Evolutionary conservation across 805 yeast genomes (phyloP).

Genomic region (Dipodascopsis uninucleata): DNA sequence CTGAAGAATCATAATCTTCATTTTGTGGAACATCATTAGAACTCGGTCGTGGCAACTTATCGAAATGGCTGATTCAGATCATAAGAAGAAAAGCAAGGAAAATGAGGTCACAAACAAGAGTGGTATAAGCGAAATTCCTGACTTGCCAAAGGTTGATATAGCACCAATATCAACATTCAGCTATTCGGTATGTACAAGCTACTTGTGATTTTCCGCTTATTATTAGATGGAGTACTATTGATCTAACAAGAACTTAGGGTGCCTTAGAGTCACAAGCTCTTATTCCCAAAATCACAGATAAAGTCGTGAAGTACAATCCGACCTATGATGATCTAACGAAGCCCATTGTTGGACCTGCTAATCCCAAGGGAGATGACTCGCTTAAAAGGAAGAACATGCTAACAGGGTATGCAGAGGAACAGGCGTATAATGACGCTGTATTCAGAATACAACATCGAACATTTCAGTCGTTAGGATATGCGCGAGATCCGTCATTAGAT

Average conservation of each 20-base stretch:
- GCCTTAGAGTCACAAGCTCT: constrained; percentile 13
- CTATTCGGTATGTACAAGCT: constrained; percentile 11
- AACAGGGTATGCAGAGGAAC: constrained; percentile 37
- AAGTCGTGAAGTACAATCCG: constrained; percentile 20
- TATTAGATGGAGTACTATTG: background rate
- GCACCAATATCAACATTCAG: constrained; percentile 22
- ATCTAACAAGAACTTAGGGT: constrained; percentile 2
- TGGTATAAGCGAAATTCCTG: constrained; percentile 15
- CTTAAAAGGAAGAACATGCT: constrained; percentile 33
- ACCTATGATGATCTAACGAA: constrained; percentile 25
- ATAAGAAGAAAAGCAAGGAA: no score
- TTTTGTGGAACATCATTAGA: no score
- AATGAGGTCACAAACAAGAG: no score
- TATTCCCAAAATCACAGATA: constrained; percentile 24
- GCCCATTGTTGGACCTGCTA: constrained; percentile 23
- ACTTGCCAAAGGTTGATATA: constrained; percentile 16
- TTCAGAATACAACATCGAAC: constrained; percentile 44
- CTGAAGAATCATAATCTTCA: no score
- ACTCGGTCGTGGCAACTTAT: no score
- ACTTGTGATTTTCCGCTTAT: background rate
- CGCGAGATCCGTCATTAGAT: constrained; percentile 32
- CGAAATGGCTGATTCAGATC: no score
- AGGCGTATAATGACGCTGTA: constrained; percentile 41
- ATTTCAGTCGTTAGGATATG: constrained; percentile 38
- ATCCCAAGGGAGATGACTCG: constrained; percentile 20